Base-by-base conservation (phyloP, 371 early-diverging fungal species). In the Apophysomyces variabilis region DNA sequence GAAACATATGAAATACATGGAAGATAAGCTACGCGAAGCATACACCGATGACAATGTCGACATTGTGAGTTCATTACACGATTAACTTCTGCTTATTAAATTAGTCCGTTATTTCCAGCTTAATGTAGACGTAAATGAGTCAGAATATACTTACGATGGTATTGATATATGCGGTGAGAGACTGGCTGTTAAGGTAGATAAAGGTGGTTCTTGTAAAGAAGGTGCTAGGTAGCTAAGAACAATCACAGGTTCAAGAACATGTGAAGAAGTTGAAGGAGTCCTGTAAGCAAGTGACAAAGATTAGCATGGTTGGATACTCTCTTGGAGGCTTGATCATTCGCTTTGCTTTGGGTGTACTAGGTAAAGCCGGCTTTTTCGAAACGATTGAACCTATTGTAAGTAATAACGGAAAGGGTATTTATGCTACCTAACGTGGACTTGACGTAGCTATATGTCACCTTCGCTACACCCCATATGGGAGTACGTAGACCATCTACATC, bases 391-490 rank as follows among this genome's bases (percentile, higher is more conserved):
- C 88, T 41, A 67, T 77, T 37, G 89, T 88, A 78, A 69, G 75
- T 44, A 4, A 39, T 5, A 41, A 38, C 38, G 26, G 14, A 9
- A n/a, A 50, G 32, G 8, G n/a, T 54, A 7, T 44, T 5, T 4
- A 36, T 43, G 11, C 50, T 54, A 0, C 0, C 8, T 2, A 56
- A 50, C n/a, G 6, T 13, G 6, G 16, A 13, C 16, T 50, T 35
- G 7, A 32, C 58, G 41, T 41, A 85, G 87, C 67, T 78, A 7
- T 91, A 86, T 67, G 75, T 85, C 8, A 90, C 94, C 1, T 86
- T 93, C 75, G 94, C 94, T 0, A 87, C 92, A 11, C 95, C 95
- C 5, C 93, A 95, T 73, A 72, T 93, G 41, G 94, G 95, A 0
- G 87, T 85, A 13, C 70, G 78, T 3, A 60, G 71, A 16, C 85